These are phyloP conservation scores for Triticum urartu DNA, from an alignment of 176 grass and related monocot genomes.

Conservation along the genomic window DNA sequence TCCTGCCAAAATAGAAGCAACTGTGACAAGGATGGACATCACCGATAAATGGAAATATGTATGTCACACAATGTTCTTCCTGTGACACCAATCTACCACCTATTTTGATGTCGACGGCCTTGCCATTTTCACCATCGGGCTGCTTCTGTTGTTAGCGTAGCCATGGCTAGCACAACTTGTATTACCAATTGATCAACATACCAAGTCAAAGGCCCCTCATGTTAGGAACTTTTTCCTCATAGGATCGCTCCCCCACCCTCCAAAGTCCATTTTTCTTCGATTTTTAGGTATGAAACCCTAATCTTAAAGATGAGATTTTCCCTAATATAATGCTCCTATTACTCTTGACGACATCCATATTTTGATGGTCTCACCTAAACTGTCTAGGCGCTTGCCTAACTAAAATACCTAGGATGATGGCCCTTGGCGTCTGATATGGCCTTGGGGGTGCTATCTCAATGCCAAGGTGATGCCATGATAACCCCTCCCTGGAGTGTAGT, in stretches of 20 bases:
- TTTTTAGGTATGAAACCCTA: not conserved
- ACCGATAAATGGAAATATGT: too few species aligned
- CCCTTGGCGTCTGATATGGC: not conserved
- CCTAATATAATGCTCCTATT: not conserved
- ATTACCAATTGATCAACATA: not conserved
- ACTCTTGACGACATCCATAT: not conserved
- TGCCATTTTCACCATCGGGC: not conserved
- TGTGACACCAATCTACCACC: not conserved
- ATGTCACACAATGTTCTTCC: too few species aligned
- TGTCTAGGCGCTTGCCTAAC: not conserved
- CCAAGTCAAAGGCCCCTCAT: not conserved
- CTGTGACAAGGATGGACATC: too few species aligned
- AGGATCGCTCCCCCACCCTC: not conserved
- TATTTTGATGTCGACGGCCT: not conserved
- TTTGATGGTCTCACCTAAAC: not conserved
- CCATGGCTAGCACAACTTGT: not conserved
- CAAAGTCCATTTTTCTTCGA: not conserved
- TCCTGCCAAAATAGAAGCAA: too few species aligned
- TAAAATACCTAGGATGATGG: not conserved
- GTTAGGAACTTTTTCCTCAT: not conserved
- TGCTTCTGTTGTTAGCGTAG: not conserved
- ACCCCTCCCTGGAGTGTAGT: not conserved
- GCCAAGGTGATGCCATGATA: not conserved
- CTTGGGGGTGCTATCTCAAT: not conserved
- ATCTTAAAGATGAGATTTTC: not conserved